Base-by-base conservation (phyloP, 257 asterid species). In the Linderniella brevidens region DNA sequence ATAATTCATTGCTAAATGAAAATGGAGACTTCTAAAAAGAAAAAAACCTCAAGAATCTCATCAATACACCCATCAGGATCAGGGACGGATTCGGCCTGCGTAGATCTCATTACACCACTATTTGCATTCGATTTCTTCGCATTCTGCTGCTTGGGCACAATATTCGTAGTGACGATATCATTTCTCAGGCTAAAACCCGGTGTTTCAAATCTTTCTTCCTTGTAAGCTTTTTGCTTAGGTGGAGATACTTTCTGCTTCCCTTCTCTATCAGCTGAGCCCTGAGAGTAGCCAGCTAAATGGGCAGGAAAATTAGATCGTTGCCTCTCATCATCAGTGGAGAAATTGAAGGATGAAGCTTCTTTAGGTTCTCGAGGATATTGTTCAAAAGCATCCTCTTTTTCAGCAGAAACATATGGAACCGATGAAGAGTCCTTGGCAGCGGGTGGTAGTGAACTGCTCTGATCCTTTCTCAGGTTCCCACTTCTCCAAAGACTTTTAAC, bases 401-500 rank as follows among this genome's bases (percentile, higher is more conserved):
- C 50, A 56, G 88, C 58, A 25, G 64, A 56, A 52, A 25, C 32
- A 25, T 3, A 25, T 25, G 32, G 32, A 2, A 74, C 54, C 42
- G 86, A 65, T 40, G 80, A 66, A 58, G 72, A 41, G 60, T 84
- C 96, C 75, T 69, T 88, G 60, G 32, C 64, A 54, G 29, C 55
- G 8, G 82, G 70, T 38, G 74, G 79, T 54, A 74, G 49, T 41
- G 69, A 76, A 68, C 70, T 68, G 48, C 67, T 29, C 66, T 69
- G 94, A 45, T 90, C 96, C 64, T 81, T 85, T 57, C 58, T 79
- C 14, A 79, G 54, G 48, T 85, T 90, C 55, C 98, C 93, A 61
- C 81, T 72, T 65, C 71, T 90, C 5, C 94, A 85, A 57, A 90
- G 88, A 75, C 98, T 85, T 71, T 85, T 90, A 43, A 85, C 96